Evolutionary conservation across 176 grass and related monocot genomes (phyloP).

Genomic region (Ensete ventricosum): DNA sequence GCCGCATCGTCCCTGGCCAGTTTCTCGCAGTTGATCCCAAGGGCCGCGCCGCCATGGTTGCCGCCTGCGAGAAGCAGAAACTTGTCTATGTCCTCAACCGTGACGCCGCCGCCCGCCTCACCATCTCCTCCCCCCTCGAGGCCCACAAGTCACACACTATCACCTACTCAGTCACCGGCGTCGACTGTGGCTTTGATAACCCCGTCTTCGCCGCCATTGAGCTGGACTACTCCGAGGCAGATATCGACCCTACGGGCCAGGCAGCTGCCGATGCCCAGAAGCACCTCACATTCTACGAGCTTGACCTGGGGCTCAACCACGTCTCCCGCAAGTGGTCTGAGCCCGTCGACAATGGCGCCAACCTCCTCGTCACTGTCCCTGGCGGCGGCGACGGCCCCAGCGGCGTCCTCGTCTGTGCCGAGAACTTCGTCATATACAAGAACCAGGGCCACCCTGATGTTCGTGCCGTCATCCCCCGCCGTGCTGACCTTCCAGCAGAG

Average conservation of each 20-base stretch:
- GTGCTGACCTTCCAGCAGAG: constrained; percentile 83
- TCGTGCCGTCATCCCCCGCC: constrained; percentile 78
- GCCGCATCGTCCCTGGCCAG: constrained; percentile 89
- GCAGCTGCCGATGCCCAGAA: constrained; percentile 86
- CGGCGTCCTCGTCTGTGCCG: constrained; percentile 79
- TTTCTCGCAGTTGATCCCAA: constrained; percentile 86
- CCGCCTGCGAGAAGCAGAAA: constrained; percentile 95
- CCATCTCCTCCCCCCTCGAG: constrained; percentile 91
- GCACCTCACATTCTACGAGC: constrained; percentile 96
- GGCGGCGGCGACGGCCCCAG: constrained; percentile 79
- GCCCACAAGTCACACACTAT: constrained; percentile 85
- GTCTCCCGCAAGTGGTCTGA: constrained; percentile 88
- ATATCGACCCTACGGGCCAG: constrained; percentile 66
- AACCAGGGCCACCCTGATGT: constrained; percentile 96
- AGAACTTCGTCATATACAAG: constrained; percentile 89
- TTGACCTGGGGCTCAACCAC: constrained; percentile 90
- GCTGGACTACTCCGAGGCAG: constrained; percentile 83
- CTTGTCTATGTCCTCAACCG: constrained; percentile 92
- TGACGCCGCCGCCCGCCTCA: constrained; percentile 63
- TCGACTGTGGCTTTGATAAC: constrained; percentile 94
- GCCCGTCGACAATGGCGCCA: constrained; percentile 80
- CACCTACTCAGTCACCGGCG: constrained; percentile 65
- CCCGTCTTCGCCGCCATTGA: constrained; percentile 82
- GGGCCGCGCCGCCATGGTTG: constrained; percentile 81
- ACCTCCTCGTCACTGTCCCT: constrained; percentile 82